Base-by-base conservation (phyloP, 2,329 filamentous ascomycete genomes). In the Cladosporium sp. region DNA sequence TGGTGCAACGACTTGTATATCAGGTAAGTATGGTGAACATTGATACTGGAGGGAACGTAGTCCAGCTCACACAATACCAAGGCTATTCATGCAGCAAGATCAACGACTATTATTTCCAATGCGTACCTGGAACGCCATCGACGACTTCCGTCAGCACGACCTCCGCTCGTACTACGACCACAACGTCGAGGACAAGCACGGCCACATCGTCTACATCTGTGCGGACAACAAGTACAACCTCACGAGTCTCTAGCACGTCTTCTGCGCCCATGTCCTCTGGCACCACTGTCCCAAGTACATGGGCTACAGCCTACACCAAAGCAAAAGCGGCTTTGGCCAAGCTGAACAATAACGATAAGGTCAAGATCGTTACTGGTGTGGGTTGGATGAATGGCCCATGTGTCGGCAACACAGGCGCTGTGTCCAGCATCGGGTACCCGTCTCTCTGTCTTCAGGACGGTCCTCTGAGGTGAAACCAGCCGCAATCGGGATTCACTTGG, bases 401-500 rank as follows among this genome's bases (percentile, higher is more conserved):
- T 5, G 87, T 82, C 3, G 78, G 78, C 14, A 80, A 81, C 61
- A 81, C 78, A 25, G 77, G 76, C 8, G 72, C 75, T 1, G 77
- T 78, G 2, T 70, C 73, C n/a, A 67, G 77, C 65, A 63, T 84
- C 63, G 88, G 88, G 15, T 96, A 97, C 63, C 92, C 92, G 0
- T 84, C 86, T n/a, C 77, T 96, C 19, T 91, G 89, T 63, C 77
- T 97, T 20, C 92, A 96, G 70, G 92, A 97, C 68, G 92, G 92
- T 0, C 92, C 93, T 0, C 76, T 96, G 8, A 92, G 92, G 55
- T 63, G 63, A 14, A 47, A 15, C 25, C 22, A 22, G 15, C 22
- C 42, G 4, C 22, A 19, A 9, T 14, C 25, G 25, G 25, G 25
- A 3, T 25, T 6, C 3, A 25, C 6, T 25, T 25, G 25, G 25